Evolutionary conservation across 805 yeast genomes (phyloP).

Genomic region (Starmerella apicola): DNA sequence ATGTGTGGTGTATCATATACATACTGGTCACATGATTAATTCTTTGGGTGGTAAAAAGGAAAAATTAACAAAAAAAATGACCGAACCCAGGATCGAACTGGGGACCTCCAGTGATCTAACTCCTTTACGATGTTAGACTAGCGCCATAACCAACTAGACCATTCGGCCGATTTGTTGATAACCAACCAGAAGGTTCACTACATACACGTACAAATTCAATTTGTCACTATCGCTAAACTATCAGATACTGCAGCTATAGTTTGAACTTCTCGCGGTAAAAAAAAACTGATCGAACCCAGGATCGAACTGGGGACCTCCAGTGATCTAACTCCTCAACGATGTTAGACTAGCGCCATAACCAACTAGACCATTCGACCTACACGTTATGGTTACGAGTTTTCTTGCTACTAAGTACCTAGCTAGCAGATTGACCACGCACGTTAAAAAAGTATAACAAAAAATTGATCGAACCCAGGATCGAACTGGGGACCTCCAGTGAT

Average conservation of each 20-base stretch:
- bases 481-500: constrained; percentile 23
- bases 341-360: constrained; percentile 22
- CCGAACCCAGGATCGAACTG: constrained; percentile 23
- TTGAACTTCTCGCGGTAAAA: too few species aligned
- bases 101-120: constrained; percentile 23
- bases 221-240: too few species aligned
- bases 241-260: too few species aligned
- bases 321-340: constrained; percentile 17
- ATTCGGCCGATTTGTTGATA: constrained; percentile 13
- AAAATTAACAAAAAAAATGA: constrained; percentile 16
- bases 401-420: not conserved
- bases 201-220: too few species aligned
- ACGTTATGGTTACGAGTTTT: not conserved
- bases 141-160: constrained; percentile 23
- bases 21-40: too few species aligned
- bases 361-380: constrained; percentile 21
- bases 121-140: constrained; percentile 18
- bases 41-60: too few species aligned
- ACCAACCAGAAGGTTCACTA: too few species aligned
- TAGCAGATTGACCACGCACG: not conserved
- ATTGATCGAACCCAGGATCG: constrained; percentile 23
- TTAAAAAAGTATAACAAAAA: too few species aligned
- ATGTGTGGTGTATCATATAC: too few species aligned
- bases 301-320: constrained; percentile 24
- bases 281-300: constrained; percentile 22